These are phyloP conservation scores for Flaveria robusta DNA, from an alignment of 129 eudicot genomes.

Conservation along the genomic window DNA sequence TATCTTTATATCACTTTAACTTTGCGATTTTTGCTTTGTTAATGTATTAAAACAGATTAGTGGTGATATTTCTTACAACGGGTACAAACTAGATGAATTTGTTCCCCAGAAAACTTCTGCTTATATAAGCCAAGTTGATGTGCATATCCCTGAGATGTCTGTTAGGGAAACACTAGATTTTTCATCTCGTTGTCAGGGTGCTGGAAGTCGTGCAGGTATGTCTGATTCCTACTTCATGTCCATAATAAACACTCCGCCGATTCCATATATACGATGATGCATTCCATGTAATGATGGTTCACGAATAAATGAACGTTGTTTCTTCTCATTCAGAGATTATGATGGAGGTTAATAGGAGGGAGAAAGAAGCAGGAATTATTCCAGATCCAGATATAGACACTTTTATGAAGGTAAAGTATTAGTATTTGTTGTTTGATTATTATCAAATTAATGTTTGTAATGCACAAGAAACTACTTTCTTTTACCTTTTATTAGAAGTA, in stretches of 20 bases:
- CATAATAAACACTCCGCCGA: neutral
- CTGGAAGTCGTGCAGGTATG: conserved; percentile 72
- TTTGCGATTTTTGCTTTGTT: neutral
- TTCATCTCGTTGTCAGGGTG: conserved; percentile 70
- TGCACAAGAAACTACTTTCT: too few relatives aligned
- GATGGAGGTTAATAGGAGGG: conserved; percentile 52
- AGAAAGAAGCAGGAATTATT: conserved; percentile 49
- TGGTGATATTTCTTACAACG: conserved; percentile 59
- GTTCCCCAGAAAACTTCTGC: conserved; percentile 68
- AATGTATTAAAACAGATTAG: conserved; percentile 22
- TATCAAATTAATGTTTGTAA: too few relatives aligned
- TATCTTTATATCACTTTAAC: too few relatives aligned
- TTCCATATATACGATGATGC: neutral
- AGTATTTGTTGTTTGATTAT: neutral
- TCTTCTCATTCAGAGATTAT: conserved; percentile 30
- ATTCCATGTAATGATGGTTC: neutral
- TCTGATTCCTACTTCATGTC: conserved; percentile 13
- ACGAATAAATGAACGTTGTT: neutral
- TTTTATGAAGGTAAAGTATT: conserved; percentile 51
- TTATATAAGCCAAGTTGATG: conserved; percentile 66
- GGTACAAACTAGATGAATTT: conserved; percentile 59
- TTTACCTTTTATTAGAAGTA: too few relatives aligned
- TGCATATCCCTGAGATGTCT: conserved; percentile 71
- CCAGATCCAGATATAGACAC: conserved; percentile 61
- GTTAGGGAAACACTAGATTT: conserved; percentile 78